phyloP scores from a whole-genome alignment of 352 stramenopile genomes.

The Phytophthora crassamura region DNA sequence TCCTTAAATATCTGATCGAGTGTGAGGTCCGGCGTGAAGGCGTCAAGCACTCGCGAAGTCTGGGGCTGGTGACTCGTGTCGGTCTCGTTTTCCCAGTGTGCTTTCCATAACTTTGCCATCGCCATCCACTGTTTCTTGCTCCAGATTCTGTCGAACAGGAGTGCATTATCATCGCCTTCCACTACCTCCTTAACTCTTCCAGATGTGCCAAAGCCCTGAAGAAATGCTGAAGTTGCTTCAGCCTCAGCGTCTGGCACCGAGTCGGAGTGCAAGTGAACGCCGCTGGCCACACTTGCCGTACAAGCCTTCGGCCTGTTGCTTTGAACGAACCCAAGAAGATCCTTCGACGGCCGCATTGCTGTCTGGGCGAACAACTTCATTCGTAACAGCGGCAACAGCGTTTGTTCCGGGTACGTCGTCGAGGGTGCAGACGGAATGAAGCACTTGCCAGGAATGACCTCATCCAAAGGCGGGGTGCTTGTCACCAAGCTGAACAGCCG shows the following conservation, averaged over 20 bases:
- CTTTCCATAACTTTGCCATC: slow-evolving; percentile 55
- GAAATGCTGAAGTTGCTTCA: slow-evolving; percentile 19
- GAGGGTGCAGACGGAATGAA: slow-evolving; percentile 66
- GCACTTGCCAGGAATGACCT: slow-evolving; percentile 51
- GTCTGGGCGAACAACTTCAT: slow-evolving; percentile 57
- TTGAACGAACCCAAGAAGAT: slow-evolving; percentile 53
- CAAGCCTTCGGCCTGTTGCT: slow-evolving; percentile 26
- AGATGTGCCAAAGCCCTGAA: slow-evolving; percentile 19
- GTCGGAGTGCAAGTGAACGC: slow-evolving; percentile 8
- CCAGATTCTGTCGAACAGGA: slow-evolving; percentile 37
- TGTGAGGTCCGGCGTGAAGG: slow-evolving; percentile 45
- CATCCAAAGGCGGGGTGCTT: slow-evolving; percentile 50
- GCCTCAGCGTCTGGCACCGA: slow-evolving; percentile 19
- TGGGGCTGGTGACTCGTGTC: slow-evolving; percentile 41
- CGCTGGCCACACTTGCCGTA: not conserved
- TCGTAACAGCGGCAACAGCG: slow-evolving; percentile 57
- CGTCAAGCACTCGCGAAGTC: slow-evolving; percentile 39
- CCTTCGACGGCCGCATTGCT: slow-evolving; percentile 46
- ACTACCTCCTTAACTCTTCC: slow-evolving; percentile 16
- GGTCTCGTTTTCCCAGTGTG: slow-evolving; percentile 56
- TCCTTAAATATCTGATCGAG: slow-evolving; percentile 82
- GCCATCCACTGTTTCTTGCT: slow-evolving; percentile 55
- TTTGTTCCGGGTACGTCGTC: slow-evolving; percentile 33
- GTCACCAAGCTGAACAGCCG: slow-evolving; percentile 79
- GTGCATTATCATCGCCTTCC: slow-evolving; percentile 25